Evolutionary conservation across 192 early-diverging fungal genomes (phyloP).

Genomic region (Linderina pennispora): DNA sequence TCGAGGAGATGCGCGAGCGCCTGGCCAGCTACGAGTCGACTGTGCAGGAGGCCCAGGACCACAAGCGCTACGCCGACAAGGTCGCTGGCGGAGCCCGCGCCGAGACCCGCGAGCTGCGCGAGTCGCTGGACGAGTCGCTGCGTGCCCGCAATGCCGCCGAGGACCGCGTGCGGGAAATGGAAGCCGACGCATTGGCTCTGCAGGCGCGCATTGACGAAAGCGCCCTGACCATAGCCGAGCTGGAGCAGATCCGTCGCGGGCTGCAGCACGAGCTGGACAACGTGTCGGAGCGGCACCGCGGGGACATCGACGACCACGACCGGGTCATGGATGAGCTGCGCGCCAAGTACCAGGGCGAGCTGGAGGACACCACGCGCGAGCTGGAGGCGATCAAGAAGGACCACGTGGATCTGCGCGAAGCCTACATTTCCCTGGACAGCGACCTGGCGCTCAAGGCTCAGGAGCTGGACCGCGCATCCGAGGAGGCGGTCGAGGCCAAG

Average conservation of each 20-base stretch:
- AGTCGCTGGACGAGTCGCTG: constrained; percentile 55
- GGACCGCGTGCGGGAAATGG: constrained; percentile 56
- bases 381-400: constrained; percentile 69
- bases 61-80: constrained; percentile 71
- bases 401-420: constrained; percentile 60
- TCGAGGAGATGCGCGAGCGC: constrained; percentile 36
- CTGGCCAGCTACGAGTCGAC: constrained; percentile 60
- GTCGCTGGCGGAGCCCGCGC: constrained; percentile 56
- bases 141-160: constrained; percentile 60
- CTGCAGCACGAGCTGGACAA: constrained; percentile 71
- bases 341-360: constrained; percentile 81
- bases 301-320: constrained; percentile 73
- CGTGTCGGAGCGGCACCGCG: constrained; percentile 62
- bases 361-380: constrained; percentile 72
- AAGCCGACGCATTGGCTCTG: constrained; percentile 64
- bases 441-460: constrained; percentile 65
- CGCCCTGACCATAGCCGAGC: constrained; percentile 60
- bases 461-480: constrained; percentile 58
- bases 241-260: constrained; percentile 60
- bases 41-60: constrained; percentile 53
- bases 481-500: constrained; percentile 72
- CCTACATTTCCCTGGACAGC: constrained; percentile 60
- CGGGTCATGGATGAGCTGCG: constrained; percentile 63
- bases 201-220: constrained; percentile 75
- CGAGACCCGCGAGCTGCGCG: constrained; percentile 66